A percentile compares a stretch with the other conserved stretches of the same genome.
phyloP scores from a whole-genome alignment of 768 basidiomycete species.

The Suillus fuscotomentosus region DNA sequence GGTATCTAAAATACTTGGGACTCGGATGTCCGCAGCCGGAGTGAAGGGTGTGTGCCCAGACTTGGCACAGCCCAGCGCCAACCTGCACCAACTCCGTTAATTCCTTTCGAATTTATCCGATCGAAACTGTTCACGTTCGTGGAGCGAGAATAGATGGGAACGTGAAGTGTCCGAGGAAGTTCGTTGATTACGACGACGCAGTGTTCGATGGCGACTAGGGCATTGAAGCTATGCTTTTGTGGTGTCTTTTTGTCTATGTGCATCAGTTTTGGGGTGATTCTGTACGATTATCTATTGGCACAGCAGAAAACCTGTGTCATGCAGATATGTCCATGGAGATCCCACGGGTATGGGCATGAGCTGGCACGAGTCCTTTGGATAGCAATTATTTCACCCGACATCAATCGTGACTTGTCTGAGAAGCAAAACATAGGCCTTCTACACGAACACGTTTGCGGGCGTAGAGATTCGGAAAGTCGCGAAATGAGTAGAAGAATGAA shows the following conservation, averaged over 20 bases:
- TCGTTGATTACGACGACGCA: background rate
- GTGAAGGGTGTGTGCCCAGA: background rate
- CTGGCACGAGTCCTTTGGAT: constrained; percentile 1
- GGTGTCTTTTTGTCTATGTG: background rate
- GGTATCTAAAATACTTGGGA: background rate
- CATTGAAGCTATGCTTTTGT: background rate
- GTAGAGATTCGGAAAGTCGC: constrained; percentile 1
- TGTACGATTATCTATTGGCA: background rate
- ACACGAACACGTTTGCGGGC: background rate
- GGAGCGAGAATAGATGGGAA: constrained; percentile 1
- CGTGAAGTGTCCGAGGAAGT: constrained; percentile 1
- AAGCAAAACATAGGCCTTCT: background rate
- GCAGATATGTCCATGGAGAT: constrained; percentile 2
- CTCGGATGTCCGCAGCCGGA: constrained; percentile 5
- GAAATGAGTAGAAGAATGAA: background rate
- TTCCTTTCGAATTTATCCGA: background rate
- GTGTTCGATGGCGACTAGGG: background rate
- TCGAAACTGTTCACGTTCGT: background rate
- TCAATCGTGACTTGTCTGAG: constrained; percentile 3
- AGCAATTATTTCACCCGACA: background rate
- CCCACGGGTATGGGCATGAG: constrained; percentile 1
- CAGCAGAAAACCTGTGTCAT: background rate
- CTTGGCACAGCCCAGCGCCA: constrained; percentile 1
- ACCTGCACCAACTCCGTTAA: constrained; percentile 1
- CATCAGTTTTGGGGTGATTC: background rate